A percentile compares a stretch with the other conserved stretches of the same genome.
Conservation (phyloP, 2,329 filamentous ascomycete genomes). For the Elsinoe batatas region DNA sequence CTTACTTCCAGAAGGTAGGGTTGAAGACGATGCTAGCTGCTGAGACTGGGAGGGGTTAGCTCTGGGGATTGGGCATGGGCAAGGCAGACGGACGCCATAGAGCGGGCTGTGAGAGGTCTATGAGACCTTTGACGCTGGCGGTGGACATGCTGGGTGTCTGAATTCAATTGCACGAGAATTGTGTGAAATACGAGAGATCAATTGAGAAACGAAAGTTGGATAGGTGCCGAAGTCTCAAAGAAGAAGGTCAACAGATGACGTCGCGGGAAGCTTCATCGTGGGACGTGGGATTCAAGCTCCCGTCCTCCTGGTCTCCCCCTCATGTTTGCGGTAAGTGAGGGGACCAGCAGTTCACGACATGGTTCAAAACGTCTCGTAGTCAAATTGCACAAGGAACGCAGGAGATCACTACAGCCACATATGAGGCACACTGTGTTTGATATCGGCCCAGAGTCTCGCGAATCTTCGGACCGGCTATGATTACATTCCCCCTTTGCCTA, state of each 20-base stretch:
- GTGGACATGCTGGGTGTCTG: constrained; percentile 3
- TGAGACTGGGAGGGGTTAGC: constrained; percentile 50
- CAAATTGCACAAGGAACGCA: no score
- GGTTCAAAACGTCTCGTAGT: no score
- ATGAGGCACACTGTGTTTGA: not conserved
- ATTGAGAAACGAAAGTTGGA: constrained; percentile 3
- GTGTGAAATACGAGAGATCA: not conserved
- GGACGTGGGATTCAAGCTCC: constrained; percentile 2
- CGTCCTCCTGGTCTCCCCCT: not conserved
- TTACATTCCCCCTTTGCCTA: constrained; percentile 5
- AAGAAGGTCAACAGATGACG: constrained; percentile 11
- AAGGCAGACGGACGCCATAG: constrained; percentile 35
- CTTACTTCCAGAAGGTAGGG: constrained; percentile 99
- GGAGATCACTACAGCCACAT: not conserved
- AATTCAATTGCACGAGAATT: not conserved
- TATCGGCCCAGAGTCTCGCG: constrained; percentile 4
- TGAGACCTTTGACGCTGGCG: constrained; percentile 17
- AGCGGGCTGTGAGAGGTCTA: constrained; percentile 38
- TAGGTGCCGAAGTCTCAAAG: not conserved
- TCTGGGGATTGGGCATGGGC: constrained; percentile 15
- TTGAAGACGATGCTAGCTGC: constrained; percentile 82
- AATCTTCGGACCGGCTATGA: constrained; percentile 9
- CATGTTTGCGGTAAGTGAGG: not conserved
- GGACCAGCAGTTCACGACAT: no score
- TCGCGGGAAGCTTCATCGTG: constrained; percentile 6